A percentile compares a stretch with the other conserved stretches of the same genome.
These are phyloP conservation scores for Jasminum sambac DNA, from an alignment of 257 asterid genomes.

Conservation along the genomic window DNA sequence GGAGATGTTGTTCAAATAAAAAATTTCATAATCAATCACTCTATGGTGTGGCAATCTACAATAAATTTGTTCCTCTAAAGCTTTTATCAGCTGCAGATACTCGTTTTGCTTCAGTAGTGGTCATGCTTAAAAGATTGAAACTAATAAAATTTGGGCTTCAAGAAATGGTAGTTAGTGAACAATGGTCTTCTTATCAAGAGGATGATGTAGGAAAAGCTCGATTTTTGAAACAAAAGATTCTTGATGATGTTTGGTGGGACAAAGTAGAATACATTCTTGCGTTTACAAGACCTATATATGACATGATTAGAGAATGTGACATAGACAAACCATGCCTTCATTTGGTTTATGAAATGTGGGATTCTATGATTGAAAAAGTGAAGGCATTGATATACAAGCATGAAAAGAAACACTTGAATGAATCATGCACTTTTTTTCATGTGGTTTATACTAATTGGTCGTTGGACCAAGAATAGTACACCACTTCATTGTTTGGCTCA, in stretches of 20 bases:
- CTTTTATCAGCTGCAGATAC: constrained; percentile 3
- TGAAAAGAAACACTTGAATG: neutral
- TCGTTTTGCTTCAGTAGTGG: neutral
- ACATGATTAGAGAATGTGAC: neutral
- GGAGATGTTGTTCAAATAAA: neutral
- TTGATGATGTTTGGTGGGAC: constrained; percentile 22
- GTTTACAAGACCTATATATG: neutral
- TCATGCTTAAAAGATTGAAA: no score
- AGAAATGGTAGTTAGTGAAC: constrained; percentile 15
- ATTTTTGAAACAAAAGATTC: neutral
- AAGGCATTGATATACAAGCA: neutral
- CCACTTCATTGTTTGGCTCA: neutral
- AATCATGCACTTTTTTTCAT: no score
- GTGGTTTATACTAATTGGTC: neutral
- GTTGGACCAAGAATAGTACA: neutral
- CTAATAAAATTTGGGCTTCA: neutral
- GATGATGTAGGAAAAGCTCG: neutral
- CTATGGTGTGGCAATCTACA: neutral
- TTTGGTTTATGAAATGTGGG: neutral
- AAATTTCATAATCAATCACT: neutral
- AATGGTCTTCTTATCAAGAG: constrained; percentile 4
- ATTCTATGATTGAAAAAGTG: neutral
- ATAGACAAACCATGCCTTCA: constrained; percentile 11
- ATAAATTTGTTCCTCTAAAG: neutral
- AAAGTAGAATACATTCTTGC: constrained; percentile 3